Conservation (phyloP, 1,284 basidiomycete species). For the Apiotrichum porosum region DNA sequence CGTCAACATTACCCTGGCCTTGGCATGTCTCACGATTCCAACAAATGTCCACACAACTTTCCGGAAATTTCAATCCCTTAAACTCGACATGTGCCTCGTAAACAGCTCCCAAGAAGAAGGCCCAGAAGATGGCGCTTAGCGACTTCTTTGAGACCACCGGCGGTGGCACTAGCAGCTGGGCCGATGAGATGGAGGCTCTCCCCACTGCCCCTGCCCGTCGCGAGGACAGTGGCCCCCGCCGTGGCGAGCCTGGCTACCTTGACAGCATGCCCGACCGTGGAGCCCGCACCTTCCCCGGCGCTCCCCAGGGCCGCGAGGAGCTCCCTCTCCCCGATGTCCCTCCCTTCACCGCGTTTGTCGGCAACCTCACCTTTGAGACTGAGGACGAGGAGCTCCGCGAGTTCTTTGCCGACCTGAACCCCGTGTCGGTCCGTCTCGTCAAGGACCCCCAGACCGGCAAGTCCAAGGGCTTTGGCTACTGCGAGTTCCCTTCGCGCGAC, state of each 20-base stretch:
- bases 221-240: slow-evolving; percentile 39
- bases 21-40: no score
- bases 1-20: no score
- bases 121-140: slow-evolving; percentile 81
- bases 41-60: no score
- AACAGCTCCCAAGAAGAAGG: slow-evolving; percentile 63
- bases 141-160: slow-evolving; percentile 86
- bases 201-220: slow-evolving; percentile 37
- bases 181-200: slow-evolving; percentile 16
- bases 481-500: slow-evolving; percentile 83
- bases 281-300: slow-evolving; percentile 29
- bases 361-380: slow-evolving; percentile 91
- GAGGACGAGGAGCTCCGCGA: slow-evolving; percentile 74
- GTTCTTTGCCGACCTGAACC: slow-evolving; percentile 65
- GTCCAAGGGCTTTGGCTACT: slow-evolving; percentile 96
- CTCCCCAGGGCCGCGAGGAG: slow-evolving; percentile 69
- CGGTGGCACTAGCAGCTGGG: not conserved
- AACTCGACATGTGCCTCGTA: no score
- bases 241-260: slow-evolving; percentile 48
- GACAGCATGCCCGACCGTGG: slow-evolving; percentile 47
- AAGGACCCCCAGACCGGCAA: slow-evolving; percentile 76
- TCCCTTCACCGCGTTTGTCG: slow-evolving; percentile 93
- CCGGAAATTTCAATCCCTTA: no score
- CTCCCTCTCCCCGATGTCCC: slow-evolving; percentile 89
- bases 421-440: slow-evolving; percentile 86